Evolutionary conservation across 208 protist genomes (phyloP).

Genomic region (Herpetomonas samuelpessoai): DNA sequence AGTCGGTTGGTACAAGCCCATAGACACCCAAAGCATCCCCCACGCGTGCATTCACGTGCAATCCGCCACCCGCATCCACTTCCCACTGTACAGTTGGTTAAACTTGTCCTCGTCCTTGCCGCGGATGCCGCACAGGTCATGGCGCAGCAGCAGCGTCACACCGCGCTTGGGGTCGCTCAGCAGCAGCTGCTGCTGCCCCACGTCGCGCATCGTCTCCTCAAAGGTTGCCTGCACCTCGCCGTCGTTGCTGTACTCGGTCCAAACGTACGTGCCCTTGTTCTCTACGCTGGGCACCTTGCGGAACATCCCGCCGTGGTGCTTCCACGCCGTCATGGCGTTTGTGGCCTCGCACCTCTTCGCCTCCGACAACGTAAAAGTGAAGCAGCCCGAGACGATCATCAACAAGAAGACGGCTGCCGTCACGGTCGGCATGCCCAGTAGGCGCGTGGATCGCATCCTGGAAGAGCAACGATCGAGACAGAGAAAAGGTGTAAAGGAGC

Average conservation of each 20-base stretch:
- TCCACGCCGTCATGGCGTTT: conserved; percentile 47
- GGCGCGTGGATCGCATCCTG: too few species aligned
- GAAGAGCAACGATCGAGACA: conserved; percentile 1
- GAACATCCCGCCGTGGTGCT: conserved; percentile 65
- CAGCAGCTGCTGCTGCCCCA: conserved; percentile 29
- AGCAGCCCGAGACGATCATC: conserved; percentile 7
- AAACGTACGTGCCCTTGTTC: conserved; percentile 12
- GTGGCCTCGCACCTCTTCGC: conserved; percentile 48
- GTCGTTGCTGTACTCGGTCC: conserved; percentile 54
- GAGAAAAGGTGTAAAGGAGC: conserved; percentile 3
- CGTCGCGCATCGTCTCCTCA: conserved; percentile 30
- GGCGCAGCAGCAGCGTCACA: conserved; percentile 54
- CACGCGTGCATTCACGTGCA: conserved; percentile 42
- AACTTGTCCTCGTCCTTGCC: conserved; percentile 45
- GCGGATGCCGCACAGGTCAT: conserved; percentile 55
- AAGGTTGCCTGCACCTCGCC: conserved; percentile 29
- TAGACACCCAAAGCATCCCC: neutral
- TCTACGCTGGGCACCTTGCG: conserved; percentile 11
- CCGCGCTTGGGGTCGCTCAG: conserved; percentile 34
- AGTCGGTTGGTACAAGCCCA: too few species aligned
- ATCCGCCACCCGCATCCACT: conserved; percentile 54
- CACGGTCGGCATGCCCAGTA: too few species aligned
- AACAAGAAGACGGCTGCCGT: conserved; percentile 2
- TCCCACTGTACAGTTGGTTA: conserved; percentile 58
- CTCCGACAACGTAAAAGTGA: neutral